Evolutionary conservation across 1,139 yeast species (phyloP).

Genomic region (Pichia terricola): DNA sequence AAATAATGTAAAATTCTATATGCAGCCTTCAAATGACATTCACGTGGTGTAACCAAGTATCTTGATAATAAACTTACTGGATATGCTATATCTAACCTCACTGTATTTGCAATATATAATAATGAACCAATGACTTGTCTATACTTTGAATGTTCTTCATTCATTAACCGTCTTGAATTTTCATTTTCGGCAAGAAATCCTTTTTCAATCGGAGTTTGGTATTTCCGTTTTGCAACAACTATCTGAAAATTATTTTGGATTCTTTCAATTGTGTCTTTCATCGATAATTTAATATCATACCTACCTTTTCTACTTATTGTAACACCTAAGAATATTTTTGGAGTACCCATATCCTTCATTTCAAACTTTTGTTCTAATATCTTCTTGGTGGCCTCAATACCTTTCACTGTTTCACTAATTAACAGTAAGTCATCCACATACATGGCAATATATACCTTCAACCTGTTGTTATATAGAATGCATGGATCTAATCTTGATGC

Average conservation of each 20-base stretch:
- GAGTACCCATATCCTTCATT: conserved; percentile 4
- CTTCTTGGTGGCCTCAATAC: not conserved
- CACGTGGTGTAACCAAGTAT: not conserved
- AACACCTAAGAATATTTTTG: conserved; percentile 2
- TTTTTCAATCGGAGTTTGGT: not conserved
- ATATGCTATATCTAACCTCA: conserved; percentile 1
- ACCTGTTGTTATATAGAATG: not conserved
- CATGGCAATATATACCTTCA: not conserved
- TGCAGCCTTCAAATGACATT: conserved; percentile 1
- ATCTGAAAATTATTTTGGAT: not conserved
- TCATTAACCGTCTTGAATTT: not conserved
- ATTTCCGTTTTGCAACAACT: not conserved
- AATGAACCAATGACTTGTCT: not conserved
- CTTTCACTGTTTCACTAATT: not conserved
- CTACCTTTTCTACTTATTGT: not conserved
- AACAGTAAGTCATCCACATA: conserved; percentile 6
- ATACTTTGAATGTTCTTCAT: not conserved
- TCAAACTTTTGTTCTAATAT: not conserved
- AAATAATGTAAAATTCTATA: conserved; percentile 1
- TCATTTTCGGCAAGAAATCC: not conserved
- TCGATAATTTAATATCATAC: not conserved
- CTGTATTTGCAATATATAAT: conserved; percentile 1
- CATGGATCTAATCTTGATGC: conserved; percentile 2
- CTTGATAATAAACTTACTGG: conserved; percentile 1
- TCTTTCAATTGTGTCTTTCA: conserved; percentile 1